Evolutionary conservation across 169 alveolate genomes (phyloP).

Genomic region (Plasmodium chabaudi): DNA sequence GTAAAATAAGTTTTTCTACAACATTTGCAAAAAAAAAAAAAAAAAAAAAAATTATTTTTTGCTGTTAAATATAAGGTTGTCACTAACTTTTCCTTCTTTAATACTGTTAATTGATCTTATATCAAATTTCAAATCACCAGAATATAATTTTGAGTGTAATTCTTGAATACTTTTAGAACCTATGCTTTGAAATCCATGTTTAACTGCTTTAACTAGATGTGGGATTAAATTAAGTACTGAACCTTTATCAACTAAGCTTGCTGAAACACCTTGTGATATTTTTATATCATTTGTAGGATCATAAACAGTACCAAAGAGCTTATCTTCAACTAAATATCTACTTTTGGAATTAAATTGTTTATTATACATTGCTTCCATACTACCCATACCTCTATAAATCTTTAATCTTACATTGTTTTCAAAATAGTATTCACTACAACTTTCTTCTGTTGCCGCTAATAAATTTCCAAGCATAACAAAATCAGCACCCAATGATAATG

Average conservation of each 20-base stretch:
- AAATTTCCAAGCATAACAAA: slow-evolving; percentile 94
- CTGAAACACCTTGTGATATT: slow-evolving; percentile 92
- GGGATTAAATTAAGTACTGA: slow-evolving; percentile 88
- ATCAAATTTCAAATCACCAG: slow-evolving; percentile 81
- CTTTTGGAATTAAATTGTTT: slow-evolving; percentile 66
- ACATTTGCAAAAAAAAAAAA: no score
- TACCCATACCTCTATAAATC: slow-evolving; percentile 93
- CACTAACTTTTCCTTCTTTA: slow-evolving; percentile 61
- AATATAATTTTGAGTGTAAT: slow-evolving; percentile 77
- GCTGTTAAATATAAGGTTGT: slow-evolving; percentile 48
- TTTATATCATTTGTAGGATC: slow-evolving; percentile 81
- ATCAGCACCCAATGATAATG: slow-evolving; percentile 93
- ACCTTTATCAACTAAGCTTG: slow-evolving; percentile 91
- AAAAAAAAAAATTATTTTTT: slow-evolving; percentile 5
- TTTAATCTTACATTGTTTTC: slow-evolving; percentile 89
- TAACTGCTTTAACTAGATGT: slow-evolving; percentile 86
- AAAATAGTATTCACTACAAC: slow-evolving; percentile 94
- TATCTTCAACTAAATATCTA: slow-evolving; percentile 76
- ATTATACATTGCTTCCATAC: slow-evolving; percentile 88
- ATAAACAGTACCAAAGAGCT: slow-evolving; percentile 28
- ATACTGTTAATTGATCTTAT: slow-evolving; percentile 68
- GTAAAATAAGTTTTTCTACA: no score
- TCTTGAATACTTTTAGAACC: slow-evolving; percentile 75
- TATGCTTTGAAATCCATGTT: slow-evolving; percentile 84
- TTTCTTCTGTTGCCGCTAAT: slow-evolving; percentile 95